Percentiles rank a stretch among this genome's conserved stretches.
phyloP scores from a whole-genome alignment of 1,139 yeast species.

The Magnusiomyces magnusii region DNA sequence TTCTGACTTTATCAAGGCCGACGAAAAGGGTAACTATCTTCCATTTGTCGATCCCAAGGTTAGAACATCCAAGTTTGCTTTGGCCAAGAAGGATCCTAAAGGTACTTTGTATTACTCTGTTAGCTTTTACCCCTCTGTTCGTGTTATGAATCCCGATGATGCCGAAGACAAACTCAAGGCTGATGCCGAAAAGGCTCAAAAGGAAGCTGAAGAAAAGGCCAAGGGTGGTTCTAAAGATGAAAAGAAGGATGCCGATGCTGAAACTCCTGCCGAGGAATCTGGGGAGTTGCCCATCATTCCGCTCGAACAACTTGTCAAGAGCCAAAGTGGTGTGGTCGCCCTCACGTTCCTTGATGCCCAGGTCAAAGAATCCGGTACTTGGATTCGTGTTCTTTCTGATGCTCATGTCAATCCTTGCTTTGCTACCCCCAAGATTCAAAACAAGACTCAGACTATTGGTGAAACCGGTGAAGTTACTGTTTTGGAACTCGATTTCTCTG shows the following conservation, averaged over 20 bases:
- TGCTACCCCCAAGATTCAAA: conserved; percentile 42
- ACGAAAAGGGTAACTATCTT: conserved; percentile 58
- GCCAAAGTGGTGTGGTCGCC: conserved; percentile 70
- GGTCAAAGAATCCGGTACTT: conserved; percentile 44
- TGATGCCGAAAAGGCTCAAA: conserved; percentile 29
- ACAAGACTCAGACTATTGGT: conserved; percentile 19
- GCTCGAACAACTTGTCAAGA: conserved; percentile 52
- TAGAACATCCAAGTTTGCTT: conserved; percentile 54
- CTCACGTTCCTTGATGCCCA: conserved; percentile 55
- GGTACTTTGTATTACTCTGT: conserved; percentile 68
- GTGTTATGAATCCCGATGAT: conserved; percentile 71
- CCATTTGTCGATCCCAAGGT: conserved; percentile 52
- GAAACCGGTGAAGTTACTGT: conserved; percentile 66
- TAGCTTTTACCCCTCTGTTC: conserved; percentile 75
- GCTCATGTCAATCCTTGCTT: conserved; percentile 58
- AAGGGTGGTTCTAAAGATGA: conserved; percentile 21
- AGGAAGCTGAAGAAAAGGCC: conserved; percentile 28
- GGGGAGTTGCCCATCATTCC: conserved; percentile 43
- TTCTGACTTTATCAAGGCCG: conserved; percentile 56
- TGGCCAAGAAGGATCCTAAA: conserved; percentile 64
- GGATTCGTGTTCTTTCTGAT: conserved; percentile 69
- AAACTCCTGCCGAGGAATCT: conserved; percentile 14
- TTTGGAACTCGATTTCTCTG: conserved; percentile 71
- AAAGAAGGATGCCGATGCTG: background rate
- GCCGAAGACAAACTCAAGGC: conserved; percentile 37